A percentile compares a stretch with the other conserved stretches of the same genome.
These are phyloP conservation scores for Yamadazyma insecticola DNA, from an alignment of 805 yeast genomes.

Conservation along the genomic window DNA sequence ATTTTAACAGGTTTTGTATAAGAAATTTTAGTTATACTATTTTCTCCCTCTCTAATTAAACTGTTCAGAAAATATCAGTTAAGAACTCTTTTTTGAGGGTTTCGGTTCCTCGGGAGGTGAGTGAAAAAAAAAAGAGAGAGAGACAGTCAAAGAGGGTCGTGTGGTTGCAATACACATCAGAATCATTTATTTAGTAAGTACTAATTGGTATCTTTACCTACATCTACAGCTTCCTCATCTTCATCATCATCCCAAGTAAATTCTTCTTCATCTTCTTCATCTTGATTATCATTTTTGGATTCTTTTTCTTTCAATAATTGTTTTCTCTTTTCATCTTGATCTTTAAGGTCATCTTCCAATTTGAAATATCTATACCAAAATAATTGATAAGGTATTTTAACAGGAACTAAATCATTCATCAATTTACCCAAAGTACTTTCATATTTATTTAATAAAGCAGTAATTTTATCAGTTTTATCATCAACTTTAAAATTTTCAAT, in stretches of 20 bases:
- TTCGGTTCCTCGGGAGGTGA: too few relatives aligned
- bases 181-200: too few relatives aligned
- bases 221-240: constrained; percentile 11
- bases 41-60: too few relatives aligned
- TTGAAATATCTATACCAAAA: constrained; percentile 77
- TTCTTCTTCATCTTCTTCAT: constrained; percentile 56
- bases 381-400: constrained; percentile 46
- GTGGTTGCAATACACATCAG: too few relatives aligned
- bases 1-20: too few relatives aligned
- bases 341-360: constrained; percentile 47
- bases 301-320: constrained; percentile 46
- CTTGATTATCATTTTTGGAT: constrained; percentile 25
- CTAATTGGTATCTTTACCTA: constrained; percentile 8
- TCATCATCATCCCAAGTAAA: constrained; percentile 47
- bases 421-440: constrained; percentile 47
- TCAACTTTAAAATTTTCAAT: constrained; percentile 38
- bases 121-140: too few relatives aligned
- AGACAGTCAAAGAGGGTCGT: too few relatives aligned
- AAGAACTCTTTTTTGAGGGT: too few relatives aligned
- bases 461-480: constrained; percentile 46
- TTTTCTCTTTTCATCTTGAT: constrained; percentile 64
- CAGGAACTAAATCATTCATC: constrained; percentile 66
- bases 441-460: constrained; percentile 42
- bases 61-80: too few relatives aligned
- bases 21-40: too few relatives aligned